Evolutionary conservation across 148 eudicot genomes (phyloP).

Genomic region (Rheum nobile): DNA sequence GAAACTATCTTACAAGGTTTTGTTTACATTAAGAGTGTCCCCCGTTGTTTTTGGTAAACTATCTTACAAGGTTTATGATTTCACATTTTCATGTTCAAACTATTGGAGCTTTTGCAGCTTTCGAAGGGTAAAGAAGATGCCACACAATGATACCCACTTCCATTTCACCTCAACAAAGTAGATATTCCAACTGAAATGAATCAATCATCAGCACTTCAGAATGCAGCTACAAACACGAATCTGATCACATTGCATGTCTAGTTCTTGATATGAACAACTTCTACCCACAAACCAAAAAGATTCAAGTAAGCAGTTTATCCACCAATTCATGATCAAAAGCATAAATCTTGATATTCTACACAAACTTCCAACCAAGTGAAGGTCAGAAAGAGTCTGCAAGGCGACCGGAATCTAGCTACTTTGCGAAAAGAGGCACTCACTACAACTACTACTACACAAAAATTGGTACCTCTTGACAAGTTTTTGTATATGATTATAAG

Average conservation of each 20-base stretch:
- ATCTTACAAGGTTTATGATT: too few species aligned
- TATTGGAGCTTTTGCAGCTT: too few species aligned
- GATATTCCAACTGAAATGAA: too few species aligned
- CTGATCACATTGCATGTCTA: not conserved
- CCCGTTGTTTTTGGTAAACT: too few species aligned
- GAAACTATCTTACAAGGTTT: too few species aligned
- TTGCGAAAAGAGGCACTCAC: not conserved
- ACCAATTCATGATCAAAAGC: not conserved
- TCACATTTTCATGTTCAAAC: too few species aligned
- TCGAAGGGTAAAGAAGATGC: too few species aligned
- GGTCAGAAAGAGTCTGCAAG: not conserved
- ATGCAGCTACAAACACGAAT: not conserved
- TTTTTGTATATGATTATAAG: not conserved
- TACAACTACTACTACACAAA: slow-evolving; percentile 3
- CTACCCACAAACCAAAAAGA: not conserved
- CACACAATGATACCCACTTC: too few species aligned
- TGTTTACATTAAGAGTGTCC: too few species aligned
- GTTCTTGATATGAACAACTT: not conserved
- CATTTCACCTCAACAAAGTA: too few species aligned
- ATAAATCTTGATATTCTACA: not conserved
- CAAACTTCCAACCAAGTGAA: not conserved
- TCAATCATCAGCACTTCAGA: too few species aligned
- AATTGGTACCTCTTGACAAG: not conserved
- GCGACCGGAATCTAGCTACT: not conserved
- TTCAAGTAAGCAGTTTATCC: not conserved